These are phyloP conservation scores for Arthrobotrys iridis DNA, from an alignment of 2,329 filamentous ascomycete species.

Conservation along the genomic window DNA sequence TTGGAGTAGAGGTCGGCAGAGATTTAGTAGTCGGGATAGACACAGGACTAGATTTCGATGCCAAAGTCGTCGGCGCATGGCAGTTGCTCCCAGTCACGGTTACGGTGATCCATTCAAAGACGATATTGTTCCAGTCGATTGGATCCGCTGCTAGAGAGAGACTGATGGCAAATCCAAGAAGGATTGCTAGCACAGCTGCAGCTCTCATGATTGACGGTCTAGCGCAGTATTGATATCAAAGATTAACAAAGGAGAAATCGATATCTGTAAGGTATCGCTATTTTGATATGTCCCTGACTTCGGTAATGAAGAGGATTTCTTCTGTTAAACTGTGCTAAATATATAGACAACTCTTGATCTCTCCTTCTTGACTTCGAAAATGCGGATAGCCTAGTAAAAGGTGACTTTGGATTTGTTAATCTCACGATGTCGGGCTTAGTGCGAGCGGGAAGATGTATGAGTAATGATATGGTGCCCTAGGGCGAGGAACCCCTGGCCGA, in stretches of 20 bases:
- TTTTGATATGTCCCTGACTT: neutral
- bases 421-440: slow-evolving; percentile 23
- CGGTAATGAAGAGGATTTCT: too few relatives aligned
- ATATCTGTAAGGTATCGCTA: neutral
- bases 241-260: neutral
- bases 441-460: slow-evolving; percentile 12
- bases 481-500: neutral
- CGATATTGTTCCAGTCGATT: slow-evolving; percentile 41
- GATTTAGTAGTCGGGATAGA: neutral
- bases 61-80: neutral
- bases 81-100: slow-evolving; percentile 26
- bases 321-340: neutral
- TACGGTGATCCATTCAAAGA: slow-evolving; percentile 45
- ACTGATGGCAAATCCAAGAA: slow-evolving; percentile 15
- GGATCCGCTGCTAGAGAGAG: slow-evolving; percentile 26
- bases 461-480: slow-evolving; percentile 5
- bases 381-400: neutral
- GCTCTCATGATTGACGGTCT: slow-evolving; percentile 7
- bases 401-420: neutral
- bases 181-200: slow-evolving; percentile 17
- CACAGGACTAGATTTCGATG: neutral
- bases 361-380: neutral
- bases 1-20: neutral
- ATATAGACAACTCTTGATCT: neutral
- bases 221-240: neutral